These are phyloP conservation scores for Backusella tarrabulga DNA, from an alignment of 192 early-diverging fungal genomes.

Conservation along the genomic window DNA sequence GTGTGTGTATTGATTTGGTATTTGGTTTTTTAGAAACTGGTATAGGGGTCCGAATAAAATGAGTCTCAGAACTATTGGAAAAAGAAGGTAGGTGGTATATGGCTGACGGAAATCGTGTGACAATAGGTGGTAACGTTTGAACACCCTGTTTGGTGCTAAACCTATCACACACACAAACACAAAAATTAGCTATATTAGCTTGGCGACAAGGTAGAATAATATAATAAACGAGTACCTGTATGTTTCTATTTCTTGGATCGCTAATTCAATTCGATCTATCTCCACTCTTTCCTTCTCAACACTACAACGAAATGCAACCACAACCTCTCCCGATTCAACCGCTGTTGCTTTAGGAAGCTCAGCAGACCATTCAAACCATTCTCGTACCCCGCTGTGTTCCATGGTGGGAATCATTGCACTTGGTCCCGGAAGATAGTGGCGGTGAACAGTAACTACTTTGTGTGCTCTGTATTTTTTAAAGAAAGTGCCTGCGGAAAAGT, in stretches of 20 bases:
- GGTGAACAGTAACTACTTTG: constrained; percentile 19
- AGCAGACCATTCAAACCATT: constrained; percentile 38
- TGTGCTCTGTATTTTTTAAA: constrained; percentile 36
- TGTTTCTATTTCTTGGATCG: constrained; percentile 30
- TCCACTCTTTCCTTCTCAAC: constrained; percentile 38
- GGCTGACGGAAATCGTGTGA: constrained; percentile 22
- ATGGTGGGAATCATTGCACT: constrained; percentile 36
- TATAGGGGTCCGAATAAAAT: constrained; percentile 34
- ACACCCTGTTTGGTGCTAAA: constrained; percentile 24
- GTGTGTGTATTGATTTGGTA: constrained; percentile 4
- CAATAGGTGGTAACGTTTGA: constrained; percentile 22
- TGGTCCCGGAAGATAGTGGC: constrained; percentile 35
- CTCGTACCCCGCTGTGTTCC: constrained; percentile 17
- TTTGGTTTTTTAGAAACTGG: constrained; percentile 11
- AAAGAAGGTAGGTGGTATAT: constrained; percentile 26
- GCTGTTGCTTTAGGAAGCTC: constrained; percentile 35
- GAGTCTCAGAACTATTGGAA: constrained; percentile 29
- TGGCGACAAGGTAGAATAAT: not conserved
- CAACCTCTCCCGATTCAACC: constrained; percentile 34
- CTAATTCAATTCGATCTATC: constrained; percentile 25
- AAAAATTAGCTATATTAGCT: not conserved
- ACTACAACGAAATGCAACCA: constrained; percentile 35
- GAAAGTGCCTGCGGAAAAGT: constrained; percentile 33
- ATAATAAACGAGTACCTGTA: constrained; percentile 24
- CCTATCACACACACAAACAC: constrained; percentile 10